Evolutionary conservation across 441 rosid species (phyloP).

Genomic region (Adansonia rubrostipa): DNA sequence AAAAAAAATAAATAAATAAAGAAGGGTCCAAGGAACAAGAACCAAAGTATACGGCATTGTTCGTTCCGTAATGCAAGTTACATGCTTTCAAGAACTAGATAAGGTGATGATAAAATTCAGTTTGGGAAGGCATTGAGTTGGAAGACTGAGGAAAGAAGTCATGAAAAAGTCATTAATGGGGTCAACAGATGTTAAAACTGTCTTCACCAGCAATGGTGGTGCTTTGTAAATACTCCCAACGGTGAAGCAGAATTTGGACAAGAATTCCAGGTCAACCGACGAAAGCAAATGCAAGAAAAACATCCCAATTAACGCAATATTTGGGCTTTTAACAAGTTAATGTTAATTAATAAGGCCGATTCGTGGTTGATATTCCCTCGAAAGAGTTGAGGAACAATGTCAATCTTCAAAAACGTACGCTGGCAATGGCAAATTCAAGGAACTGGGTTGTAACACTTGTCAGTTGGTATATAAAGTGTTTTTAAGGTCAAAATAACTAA

Average conservation of each 20-base stretch:
- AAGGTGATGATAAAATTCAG: not conserved
- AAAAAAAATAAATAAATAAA: too few species aligned
- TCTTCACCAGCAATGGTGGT: slow-evolving; percentile 72
- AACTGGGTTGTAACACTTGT: slow-evolving; percentile 62
- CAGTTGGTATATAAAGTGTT: slow-evolving; percentile 60
- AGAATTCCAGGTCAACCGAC: slow-evolving; percentile 74
- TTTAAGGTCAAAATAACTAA: slow-evolving; percentile 48
- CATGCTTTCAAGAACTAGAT: not conserved
- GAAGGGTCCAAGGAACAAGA: not conserved
- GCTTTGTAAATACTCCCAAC: slow-evolving; percentile 68
- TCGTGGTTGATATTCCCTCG: slow-evolving; percentile 55
- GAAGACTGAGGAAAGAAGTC: not conserved
- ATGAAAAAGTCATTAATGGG: not conserved
- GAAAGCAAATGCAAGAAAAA: slow-evolving; percentile 3
- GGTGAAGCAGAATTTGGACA: slow-evolving; percentile 65
- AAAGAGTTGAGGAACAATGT: slow-evolving; percentile 67
- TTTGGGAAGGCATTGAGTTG: not conserved
- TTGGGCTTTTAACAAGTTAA: not conserved
- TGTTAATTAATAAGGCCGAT: slow-evolving; percentile 33
- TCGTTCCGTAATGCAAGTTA: not conserved
- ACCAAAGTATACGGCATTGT: not conserved
- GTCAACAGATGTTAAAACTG: slow-evolving; percentile 58
- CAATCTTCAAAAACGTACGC: slow-evolving; percentile 62
- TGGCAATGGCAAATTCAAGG: slow-evolving; percentile 51
- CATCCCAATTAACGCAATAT: not conserved